A percentile compares a stretch with the other conserved stretches of the same genome.
Conservation (phyloP, 129 eudicot species). For the Ambrosia artemisiifolia region DNA sequence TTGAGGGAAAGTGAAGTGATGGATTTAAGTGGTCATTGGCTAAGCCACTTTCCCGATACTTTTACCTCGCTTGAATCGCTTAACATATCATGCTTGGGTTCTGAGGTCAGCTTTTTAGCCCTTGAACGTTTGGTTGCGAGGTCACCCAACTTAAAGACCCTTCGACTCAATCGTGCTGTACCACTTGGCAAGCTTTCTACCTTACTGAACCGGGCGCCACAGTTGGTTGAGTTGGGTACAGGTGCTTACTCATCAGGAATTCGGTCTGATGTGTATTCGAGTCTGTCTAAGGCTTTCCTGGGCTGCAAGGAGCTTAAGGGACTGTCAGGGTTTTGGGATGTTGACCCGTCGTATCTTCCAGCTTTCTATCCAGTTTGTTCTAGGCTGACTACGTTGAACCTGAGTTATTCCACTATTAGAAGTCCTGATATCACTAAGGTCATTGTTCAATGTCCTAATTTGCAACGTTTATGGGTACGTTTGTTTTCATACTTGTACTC, state of each 20-base stretch:
- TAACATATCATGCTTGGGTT: conserved; percentile 55
- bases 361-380: conserved; percentile 64
- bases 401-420: conserved; percentile 61
- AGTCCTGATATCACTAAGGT: conserved; percentile 60
- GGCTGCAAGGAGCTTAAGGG: conserved; percentile 58
- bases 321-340: conserved; percentile 83
- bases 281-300: conserved; percentile 46
- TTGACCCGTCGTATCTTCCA: conserved; percentile 58
- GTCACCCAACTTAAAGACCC: conserved; percentile 59
- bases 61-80: conserved; percentile 66
- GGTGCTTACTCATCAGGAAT: conserved; percentile 58
- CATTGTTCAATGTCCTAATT: conserved; percentile 50
- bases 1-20: conserved; percentile 71
- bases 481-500: background rate
- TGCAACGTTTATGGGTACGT: conserved; percentile 73
- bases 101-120: conserved; percentile 63
- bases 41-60: conserved; percentile 60
- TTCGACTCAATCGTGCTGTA: conserved; percentile 62
- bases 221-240: conserved; percentile 65
- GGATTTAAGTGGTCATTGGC: conserved; percentile 67
- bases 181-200: conserved; percentile 66
- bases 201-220: conserved; percentile 56
- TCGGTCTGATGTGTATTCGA: conserved; percentile 45
- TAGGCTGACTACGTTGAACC: conserved; percentile 60
- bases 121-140: conserved; percentile 65